A percentile compares a stretch with the other conserved stretches of the same genome.
These are phyloP conservation scores for Solanum neorickii DNA, from an alignment of 257 asterid genomes.

Conservation along the genomic window DNA sequence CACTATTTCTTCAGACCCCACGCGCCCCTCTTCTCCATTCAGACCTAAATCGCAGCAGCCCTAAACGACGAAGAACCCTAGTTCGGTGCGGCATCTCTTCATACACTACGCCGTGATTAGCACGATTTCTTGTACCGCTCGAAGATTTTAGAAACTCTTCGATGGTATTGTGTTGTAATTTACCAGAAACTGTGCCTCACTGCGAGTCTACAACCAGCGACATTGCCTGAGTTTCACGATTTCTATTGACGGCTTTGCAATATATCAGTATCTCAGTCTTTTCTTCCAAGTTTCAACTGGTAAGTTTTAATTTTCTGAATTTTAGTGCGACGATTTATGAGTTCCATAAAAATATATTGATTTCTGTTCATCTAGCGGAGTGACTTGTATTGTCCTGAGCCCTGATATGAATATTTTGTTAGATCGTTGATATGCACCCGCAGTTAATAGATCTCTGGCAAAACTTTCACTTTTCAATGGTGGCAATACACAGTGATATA, in stretches of 20 bases:
- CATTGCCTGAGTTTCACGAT: not conserved
- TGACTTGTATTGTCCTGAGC: not conserved
- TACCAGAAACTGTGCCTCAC: not conserved
- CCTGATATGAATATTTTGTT: not conserved
- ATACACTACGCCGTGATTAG: not conserved
- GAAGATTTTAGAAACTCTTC: not conserved
- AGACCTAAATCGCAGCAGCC: not conserved
- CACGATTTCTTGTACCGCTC: not conserved
- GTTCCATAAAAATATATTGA: not conserved
- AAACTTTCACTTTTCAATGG: not conserved
- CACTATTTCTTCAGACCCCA: not conserved
- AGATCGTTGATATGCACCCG: not conserved
- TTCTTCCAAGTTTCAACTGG: not conserved
- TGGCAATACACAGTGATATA: not conserved
- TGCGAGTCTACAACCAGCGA: not conserved
- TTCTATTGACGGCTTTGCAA: not conserved
- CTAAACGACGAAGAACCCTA: not conserved
- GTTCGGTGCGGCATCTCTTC: not conserved
- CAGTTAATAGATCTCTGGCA: not conserved
- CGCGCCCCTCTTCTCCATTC: not conserved
- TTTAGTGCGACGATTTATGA: not conserved
- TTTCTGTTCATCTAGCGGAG: not conserved
- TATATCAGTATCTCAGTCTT: not conserved
- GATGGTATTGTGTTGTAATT: not conserved
- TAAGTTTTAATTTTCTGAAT: not conserved